These are phyloP conservation scores for Pseudogymnoascus sp. DNA, from an alignment of 2,329 filamentous ascomycete species.

Conservation along the genomic window DNA sequence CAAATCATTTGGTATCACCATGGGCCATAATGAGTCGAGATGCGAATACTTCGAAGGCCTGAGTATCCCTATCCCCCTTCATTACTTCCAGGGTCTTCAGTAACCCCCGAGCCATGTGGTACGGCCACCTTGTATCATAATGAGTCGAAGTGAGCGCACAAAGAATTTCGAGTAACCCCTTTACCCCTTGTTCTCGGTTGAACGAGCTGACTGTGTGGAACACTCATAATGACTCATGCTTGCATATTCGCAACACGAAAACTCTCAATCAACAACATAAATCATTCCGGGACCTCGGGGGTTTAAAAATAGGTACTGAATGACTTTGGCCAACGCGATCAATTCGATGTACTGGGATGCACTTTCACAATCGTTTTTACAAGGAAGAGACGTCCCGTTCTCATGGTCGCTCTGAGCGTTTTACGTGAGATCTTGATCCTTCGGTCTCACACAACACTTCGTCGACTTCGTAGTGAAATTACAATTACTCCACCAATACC, in stretches of 20 bases:
- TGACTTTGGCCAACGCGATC: background rate
- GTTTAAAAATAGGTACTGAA: background rate
- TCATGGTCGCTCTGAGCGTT: background rate
- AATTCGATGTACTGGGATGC: background rate
- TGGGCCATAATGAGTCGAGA: slow-evolving; percentile 1
- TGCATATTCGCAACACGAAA: background rate
- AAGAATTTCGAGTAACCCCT: background rate
- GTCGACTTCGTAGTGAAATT: background rate
- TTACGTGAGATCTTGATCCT: background rate
- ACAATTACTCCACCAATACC: background rate
- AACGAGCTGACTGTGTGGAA: background rate
- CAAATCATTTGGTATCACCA: background rate
- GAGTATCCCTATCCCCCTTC: background rate
- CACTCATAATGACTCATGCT: slow-evolving; percentile 6
- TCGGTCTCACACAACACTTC: background rate
- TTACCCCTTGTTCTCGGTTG: background rate
- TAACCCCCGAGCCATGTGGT: background rate
- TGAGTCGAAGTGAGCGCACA: background rate
- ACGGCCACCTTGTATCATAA: background rate
- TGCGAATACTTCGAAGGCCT: background rate
- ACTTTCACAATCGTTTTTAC: too few species aligned
- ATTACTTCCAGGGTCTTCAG: background rate
- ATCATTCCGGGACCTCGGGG: background rate
- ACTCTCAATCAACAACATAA: background rate
- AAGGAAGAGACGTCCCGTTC: too few species aligned